Evolutionary conservation across 1,284 basidiomycete genomes (phyloP), one percentile per base, ranked within the genome.

Genomic region (Ceratobasidium sp.): DNA sequence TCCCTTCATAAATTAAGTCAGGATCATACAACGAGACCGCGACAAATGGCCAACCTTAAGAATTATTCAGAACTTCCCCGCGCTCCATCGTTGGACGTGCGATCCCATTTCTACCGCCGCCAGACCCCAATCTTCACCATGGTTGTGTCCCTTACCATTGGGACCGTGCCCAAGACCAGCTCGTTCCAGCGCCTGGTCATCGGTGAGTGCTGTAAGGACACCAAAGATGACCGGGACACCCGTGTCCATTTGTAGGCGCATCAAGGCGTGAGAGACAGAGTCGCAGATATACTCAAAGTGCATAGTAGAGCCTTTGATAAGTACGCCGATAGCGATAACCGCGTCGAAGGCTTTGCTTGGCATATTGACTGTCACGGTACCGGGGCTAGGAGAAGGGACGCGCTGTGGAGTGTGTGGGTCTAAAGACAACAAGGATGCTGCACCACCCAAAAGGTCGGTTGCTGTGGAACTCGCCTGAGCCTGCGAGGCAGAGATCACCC

Each of bases 241-340:
- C 1, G 90, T 89, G 78, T 99, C 95, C 74, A 98, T 82, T 77
- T 95, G 93, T 27, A 98, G 85, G 72, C 87, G 86, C 96, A 98
- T 99, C 74, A 99, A 82, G 42, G 89, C 95, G 75, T 96, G 89
- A 50, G 92, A 89, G 70, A 97, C 93, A 68, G 88, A 85, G 74
- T 98, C 95, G 77, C 87, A 93, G 78, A 99, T 99, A 82, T 99
- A 99, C 79, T 98, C 95, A 77, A 97, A 98, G 80, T 98, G 95
- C 93, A 96, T 96, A 14, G 95, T 97, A 2, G 87, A 84, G 69
- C 95, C 96, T 79, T 99, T 99, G 84, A 99, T 98, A 76, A 99
- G 87, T 52, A 95, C 93, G 9, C 96, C 96, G 75, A 99, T 94
- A 44, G 95, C 93, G 76, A 99, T 96, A 72, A 98, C 88, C 11